Evolutionary conservation across 192 early-diverging fungal genomes (phyloP).

Genomic region (Coemansia sp.): DNA sequence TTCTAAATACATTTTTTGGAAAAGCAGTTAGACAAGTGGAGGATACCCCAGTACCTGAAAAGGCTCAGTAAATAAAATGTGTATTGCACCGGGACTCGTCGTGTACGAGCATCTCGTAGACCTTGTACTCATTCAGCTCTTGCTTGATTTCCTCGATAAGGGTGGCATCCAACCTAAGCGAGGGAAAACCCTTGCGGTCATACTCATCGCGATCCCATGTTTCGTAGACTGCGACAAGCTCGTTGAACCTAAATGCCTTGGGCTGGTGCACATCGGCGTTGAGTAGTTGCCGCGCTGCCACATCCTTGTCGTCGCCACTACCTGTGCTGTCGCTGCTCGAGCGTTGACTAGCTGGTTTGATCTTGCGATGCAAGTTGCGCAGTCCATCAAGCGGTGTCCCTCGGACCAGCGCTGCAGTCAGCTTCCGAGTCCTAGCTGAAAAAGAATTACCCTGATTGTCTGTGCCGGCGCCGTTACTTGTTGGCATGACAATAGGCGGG

Average conservation of each 20-base stretch:
- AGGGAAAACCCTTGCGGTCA: constrained; percentile 82
- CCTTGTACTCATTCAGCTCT: constrained; percentile 95
- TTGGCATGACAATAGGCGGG: constrained; percentile 1
- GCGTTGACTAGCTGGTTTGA: constrained; percentile 6
- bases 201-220: constrained; percentile 79
- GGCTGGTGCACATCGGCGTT: neutral
- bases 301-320: neutral
- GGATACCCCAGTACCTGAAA: neutral
- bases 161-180: constrained; percentile 78
- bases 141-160: constrained; percentile 87
- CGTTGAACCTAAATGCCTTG: constrained; percentile 50
- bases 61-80: constrained; percentile 66
- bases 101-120: constrained; percentile 89
- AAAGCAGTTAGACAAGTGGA: neutral
- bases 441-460: neutral
- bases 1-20: constrained; percentile 3
- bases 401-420: constrained; percentile 30
- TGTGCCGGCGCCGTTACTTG: neutral
- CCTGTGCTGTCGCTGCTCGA: constrained; percentile 8
- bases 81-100: constrained; percentile 72
- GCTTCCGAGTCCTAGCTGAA: constrained; percentile 30
- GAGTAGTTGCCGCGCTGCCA: neutral
- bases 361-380: constrained; percentile 35
- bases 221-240: constrained; percentile 62
- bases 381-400: constrained; percentile 33